A percentile compares a stretch with the other conserved stretches of the same genome.
Evolutionary conservation across 768 basidiomycete species (phyloP).

Genomic region (Naganishia kalamii): DNA sequence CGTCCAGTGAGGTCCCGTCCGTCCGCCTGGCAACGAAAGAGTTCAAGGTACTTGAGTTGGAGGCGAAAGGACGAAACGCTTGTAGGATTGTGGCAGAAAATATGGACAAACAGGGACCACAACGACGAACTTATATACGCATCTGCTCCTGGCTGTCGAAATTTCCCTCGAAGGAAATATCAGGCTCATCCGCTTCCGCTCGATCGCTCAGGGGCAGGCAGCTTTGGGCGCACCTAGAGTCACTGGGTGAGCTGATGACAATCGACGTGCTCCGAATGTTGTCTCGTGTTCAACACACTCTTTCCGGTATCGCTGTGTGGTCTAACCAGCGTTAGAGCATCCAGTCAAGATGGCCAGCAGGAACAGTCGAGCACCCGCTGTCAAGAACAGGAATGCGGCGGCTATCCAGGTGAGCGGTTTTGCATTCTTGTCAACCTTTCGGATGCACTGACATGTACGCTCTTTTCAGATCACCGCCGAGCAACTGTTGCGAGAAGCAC

Average conservation of each 20-base stretch:
- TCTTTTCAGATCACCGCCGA: conserved; percentile 83
- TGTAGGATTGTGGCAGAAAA: too few species aligned
- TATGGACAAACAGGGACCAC: not conserved
- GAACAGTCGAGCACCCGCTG: conserved; percentile 49
- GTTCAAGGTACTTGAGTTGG: conserved; percentile 1
- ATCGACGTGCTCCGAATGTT: not conserved
- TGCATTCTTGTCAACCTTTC: conserved; percentile 31
- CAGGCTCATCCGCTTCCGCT: not conserved
- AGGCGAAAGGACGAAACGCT: not conserved
- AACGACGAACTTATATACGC: not conserved
- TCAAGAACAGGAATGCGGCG: conserved; percentile 94
- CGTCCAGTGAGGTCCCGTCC: not conserved
- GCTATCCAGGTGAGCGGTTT: conserved; percentile 57
- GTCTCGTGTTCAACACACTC: not conserved
- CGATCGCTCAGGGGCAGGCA: not conserved
- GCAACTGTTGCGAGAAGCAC: conserved; percentile 94
- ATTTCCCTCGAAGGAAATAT: not conserved
- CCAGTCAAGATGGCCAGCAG: conserved; percentile 24
- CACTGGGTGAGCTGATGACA: too few species aligned
- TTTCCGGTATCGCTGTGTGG: too few species aligned
- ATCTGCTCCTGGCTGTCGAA: not conserved
- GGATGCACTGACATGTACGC: conserved; percentile 27
- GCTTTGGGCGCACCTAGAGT: too few species aligned
- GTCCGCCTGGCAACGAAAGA: conserved; percentile 7
- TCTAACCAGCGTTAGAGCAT: too few species aligned